Base-by-base conservation (phyloP, 331 rosid genomes). In the Malus hybrid region DNA sequence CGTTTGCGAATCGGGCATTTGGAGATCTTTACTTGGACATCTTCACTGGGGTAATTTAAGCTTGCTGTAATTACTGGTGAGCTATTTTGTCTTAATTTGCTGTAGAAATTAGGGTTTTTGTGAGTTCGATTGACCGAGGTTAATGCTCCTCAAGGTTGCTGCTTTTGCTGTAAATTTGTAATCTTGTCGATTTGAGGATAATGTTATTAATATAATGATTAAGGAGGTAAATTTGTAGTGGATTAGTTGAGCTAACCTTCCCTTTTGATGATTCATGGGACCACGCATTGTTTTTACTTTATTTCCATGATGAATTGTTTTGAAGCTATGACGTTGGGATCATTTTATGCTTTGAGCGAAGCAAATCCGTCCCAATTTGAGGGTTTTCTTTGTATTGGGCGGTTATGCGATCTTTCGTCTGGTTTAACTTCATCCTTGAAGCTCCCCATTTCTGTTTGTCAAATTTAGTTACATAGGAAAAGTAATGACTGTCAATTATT, bases 21-120 rank as follows among this genome's bases (percentile, higher is more conserved):
- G 70, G 74, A 56, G 84, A 80, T 80, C 80, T 76, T 39, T 70
- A 42, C 67, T 36, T 32, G 67, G 46, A 31, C 59, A 36, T 74
- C 31, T 42, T 69, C 10, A 1, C 29, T 65, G 63, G 60, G n/a
- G 31, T 59, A 74, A 24, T 69, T 75, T 55, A 46, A 75, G 78
- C 77, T 71, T 75, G 77, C 46, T 31, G 42, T 72, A 69, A 60
- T 46, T 46, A 42, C 69, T 32, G 67, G 75, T 76, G 78, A 76
- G 61, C 65, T 65, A 16, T 48, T 39, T 61, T 55, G 19, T 34
- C 5, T 52, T 69, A 13, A 14, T 29, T 55, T 61, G 59, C 29
- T 59, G 6, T 56, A 46, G 4, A 39, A 27, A 42, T 39, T 57
- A 20, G 6, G 48, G 2, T 15, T 50, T 27, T 75, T 56, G 15